Evolutionary conservation across 805 yeast species (phyloP).

Genomic region (Wickerhamomyces alni): DNA sequence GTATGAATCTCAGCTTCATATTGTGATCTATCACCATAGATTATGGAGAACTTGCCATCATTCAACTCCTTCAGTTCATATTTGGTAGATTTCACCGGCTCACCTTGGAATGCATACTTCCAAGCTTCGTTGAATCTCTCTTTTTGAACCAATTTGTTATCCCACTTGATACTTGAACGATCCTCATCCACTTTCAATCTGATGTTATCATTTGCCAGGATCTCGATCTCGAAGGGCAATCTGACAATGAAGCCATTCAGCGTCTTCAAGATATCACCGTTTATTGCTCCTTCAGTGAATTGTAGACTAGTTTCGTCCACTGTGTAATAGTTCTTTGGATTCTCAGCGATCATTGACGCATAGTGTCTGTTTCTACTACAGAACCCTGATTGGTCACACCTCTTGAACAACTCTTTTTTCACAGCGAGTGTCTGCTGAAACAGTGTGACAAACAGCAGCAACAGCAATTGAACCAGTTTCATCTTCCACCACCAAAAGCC

Average conservation of each 20-base stretch:
- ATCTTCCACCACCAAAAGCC: not conserved
- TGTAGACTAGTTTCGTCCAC: conserved; percentile 31
- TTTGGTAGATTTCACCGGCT: conserved; percentile 15
- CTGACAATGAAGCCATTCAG: conserved; percentile 33
- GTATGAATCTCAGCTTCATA: conserved; percentile 38
- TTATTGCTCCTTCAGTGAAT: conserved; percentile 29
- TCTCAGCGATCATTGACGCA: conserved; percentile 29
- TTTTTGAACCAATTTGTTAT: conserved; percentile 27
- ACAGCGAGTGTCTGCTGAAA: conserved; percentile 32
- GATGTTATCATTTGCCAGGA: conserved; percentile 53
- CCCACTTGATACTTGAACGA: conserved; percentile 23
- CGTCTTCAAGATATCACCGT: conserved; percentile 43
- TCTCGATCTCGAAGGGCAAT: conserved; percentile 52
- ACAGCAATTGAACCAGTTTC: conserved; percentile 1
- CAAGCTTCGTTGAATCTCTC: conserved; percentile 56
- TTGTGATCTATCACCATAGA: conserved; percentile 35
- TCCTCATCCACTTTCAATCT: conserved; percentile 64
- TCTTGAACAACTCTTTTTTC: conserved; percentile 65
- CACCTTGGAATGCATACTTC: conserved; percentile 46
- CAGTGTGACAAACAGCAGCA: conserved; percentile 1
- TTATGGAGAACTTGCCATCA: conserved; percentile 14
- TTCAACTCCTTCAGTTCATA: conserved; percentile 17
- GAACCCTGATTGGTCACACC: conserved; percentile 76
- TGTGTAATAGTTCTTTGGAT: conserved; percentile 33
- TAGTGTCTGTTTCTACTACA: conserved; percentile 74